Conservation (phyloP, 2,329 filamentous ascomycete genomes). For the Pseudogymnoascus verrucosus region DNA sequence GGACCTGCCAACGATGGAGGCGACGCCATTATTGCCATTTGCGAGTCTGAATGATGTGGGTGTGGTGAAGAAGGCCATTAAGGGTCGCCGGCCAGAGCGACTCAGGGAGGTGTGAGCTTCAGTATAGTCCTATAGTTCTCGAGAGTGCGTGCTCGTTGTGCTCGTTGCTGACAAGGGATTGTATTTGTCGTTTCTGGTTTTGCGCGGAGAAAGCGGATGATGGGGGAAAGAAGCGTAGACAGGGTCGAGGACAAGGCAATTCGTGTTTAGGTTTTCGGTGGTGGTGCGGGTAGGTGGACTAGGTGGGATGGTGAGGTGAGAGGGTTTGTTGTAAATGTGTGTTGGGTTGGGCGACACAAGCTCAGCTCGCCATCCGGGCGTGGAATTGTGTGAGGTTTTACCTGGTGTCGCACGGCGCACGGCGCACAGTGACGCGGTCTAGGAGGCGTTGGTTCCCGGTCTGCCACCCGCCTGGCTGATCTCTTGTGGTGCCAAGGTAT, state of each 20-base stretch:
- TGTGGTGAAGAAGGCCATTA: conserved; percentile 37
- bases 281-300: not conserved
- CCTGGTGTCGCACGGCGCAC: not conserved
- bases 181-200: not conserved
- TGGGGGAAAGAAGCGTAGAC: not conserved
- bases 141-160: not conserved
- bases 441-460: not conserved
- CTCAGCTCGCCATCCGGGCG: not conserved
- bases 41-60: conserved; percentile 40
- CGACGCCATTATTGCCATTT: conserved; percentile 28
- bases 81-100: not conserved
- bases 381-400: not conserved
- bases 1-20: conserved; percentile 19
- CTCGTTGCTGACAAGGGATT: not conserved
- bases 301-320: not conserved
- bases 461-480: not conserved
- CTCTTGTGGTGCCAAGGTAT: not conserved
- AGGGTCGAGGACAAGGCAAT: not conserved
- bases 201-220: not conserved
- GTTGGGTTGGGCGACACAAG: not conserved
- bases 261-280: not conserved
- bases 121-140: not conserved
- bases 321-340: not conserved
- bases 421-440: not conserved
- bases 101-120: not conserved